phyloP scores from a whole-genome alignment of 495 filamentous ascomycete genomes.

The Penicillium lagena region DNA sequence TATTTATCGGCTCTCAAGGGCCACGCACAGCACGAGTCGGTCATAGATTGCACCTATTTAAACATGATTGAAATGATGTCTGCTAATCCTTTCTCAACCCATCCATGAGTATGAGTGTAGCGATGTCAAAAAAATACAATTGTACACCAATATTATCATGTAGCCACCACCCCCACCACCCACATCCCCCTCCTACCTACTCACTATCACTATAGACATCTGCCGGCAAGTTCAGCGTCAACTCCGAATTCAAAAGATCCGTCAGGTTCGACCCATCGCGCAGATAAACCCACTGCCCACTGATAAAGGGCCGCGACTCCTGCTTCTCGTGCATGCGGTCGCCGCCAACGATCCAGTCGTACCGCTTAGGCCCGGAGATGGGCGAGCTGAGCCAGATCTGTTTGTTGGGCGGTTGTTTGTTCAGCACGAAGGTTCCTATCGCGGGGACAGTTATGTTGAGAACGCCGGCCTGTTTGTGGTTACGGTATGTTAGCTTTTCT shows the following conservation, averaged over 20 bases:
- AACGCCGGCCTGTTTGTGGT: constrained; percentile 62
- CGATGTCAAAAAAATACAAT: no score
- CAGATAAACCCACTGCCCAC: constrained; percentile 75
- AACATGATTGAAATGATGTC: no score
- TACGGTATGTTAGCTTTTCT: no score
- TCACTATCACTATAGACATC: constrained; percentile 32
- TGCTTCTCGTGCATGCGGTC: constrained; percentile 72
- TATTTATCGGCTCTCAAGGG: no score
- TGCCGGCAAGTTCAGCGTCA: constrained; percentile 37
- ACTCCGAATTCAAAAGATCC: constrained; percentile 63
- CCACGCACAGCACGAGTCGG: no score
- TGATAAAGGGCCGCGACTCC: constrained; percentile 47
- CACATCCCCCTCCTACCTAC: constrained; percentile 4
- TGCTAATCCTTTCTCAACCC: no score
- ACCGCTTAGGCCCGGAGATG: constrained; percentile 85
- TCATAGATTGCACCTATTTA: no score
- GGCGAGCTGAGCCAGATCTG: constrained; percentile 97
- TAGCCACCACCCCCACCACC: neutral
- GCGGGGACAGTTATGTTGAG: constrained; percentile 62
- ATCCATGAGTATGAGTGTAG: no score
- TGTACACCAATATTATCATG: no score
- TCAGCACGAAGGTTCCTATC: constrained; percentile 79
- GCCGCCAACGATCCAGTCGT: constrained; percentile 70
- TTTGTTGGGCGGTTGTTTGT: constrained; percentile 96
- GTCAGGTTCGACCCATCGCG: constrained; percentile 70